Evolutionary conservation across 2,329 filamentous ascomycete genomes (phyloP), one percentile per base, ranked within the genome.

Genomic region (Trichoderma semiorbis): DNA sequence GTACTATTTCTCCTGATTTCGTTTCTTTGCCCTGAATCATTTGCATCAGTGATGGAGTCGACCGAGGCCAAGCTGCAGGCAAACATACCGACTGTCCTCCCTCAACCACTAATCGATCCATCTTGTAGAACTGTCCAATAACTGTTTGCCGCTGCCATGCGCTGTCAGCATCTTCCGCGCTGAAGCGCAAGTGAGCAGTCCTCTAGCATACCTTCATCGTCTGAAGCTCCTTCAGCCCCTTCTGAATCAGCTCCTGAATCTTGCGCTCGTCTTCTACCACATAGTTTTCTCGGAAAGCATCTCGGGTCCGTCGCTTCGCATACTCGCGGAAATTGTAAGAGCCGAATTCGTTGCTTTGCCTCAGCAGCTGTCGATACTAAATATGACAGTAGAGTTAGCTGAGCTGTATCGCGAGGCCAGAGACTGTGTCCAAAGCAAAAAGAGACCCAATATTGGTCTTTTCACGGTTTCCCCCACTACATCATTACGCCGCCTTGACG

Each of bases 301-400:
- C 96, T 80, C 89, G 89, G 80, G 96, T 97, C 82, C 95, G 90
- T 79, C 96, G 91, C 83, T 91, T 92, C 69, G 96, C 95, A 83
- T 99, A 99, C 82, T 98, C 95, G 84, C 96, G 90, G 87, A 98
- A 99, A 84, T 98, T 99, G 86, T 98, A 99, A 76, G 92, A 90
- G 74, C 94, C 89, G 82, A 99, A 98, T 79, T 97, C 93, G 74
- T 88, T 87, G 74, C 94, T 91, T 81, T 96, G 92, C 77, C 95
- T 92, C 78, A 98, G 86, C 77, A 99, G 86, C 79, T 95, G 95
- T 76, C 96, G 95, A 84, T 97, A 98, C 95, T 97, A 75, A 18
- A 28, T 16, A n/a, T 16, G 21, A 6, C 3, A 21, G 5, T 2
- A 26, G 2, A 21, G 66, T 69, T n/a, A 69, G 66, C 30, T 21